phyloP scores from a whole-genome alignment of 495 filamentous ascomycete genomes.

The Penicillium roqueforti region DNA sequence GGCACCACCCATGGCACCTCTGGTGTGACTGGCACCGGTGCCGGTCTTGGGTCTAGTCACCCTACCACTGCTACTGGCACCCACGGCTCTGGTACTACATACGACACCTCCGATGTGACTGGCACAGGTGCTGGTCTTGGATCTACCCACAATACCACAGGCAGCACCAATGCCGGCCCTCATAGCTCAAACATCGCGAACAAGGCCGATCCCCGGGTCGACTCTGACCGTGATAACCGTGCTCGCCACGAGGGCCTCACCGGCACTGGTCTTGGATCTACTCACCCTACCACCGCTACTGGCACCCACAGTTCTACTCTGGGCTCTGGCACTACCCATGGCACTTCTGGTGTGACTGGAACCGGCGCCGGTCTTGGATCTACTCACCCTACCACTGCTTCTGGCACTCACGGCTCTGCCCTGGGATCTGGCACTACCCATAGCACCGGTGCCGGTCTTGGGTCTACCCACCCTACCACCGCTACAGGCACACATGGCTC shows the following conservation, averaged over 20 bases:
- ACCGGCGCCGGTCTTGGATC: background rate
- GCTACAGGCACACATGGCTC: background rate
- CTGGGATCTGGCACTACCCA: background rate
- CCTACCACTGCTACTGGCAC: background rate
- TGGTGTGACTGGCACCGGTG: background rate
- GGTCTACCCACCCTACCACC: too few relatives aligned
- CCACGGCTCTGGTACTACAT: background rate
- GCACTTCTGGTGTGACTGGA: background rate
- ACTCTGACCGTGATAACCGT: constrained; percentile 6
- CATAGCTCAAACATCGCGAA: constrained; percentile 5
- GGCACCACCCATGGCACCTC: background rate
- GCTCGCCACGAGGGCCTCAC: too few relatives aligned
- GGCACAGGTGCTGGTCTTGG: background rate
- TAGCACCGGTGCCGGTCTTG: too few relatives aligned
- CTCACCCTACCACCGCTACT: too few relatives aligned
- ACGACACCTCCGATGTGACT: background rate
- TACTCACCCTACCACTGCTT: background rate
- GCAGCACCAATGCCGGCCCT: background rate
- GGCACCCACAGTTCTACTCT: background rate
- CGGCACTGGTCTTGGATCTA: too few relatives aligned
- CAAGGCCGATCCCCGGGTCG: constrained; percentile 4
- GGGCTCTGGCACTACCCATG: background rate
- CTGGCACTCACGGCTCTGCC: background rate
- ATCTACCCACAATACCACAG: background rate
- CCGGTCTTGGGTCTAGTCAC: background rate